Conservation (phyloP, 306 rosid genomes). For the cucumber (Cucumis sativus) region DNA sequence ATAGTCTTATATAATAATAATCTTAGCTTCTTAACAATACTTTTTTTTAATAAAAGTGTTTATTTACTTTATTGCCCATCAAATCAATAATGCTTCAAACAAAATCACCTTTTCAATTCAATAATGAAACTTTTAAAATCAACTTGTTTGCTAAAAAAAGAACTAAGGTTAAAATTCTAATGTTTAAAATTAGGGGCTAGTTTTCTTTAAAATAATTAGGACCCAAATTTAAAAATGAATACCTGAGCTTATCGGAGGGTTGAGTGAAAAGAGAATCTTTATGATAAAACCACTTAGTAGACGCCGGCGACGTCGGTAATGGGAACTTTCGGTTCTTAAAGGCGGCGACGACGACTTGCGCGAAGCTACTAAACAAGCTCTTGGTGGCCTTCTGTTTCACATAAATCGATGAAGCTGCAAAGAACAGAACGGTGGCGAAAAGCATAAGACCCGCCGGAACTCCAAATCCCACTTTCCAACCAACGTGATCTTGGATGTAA, state of each 20-base stretch:
- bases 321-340: conserved; percentile 31
- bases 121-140: too few species aligned
- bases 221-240: not conserved
- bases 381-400: conserved; percentile 33
- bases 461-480: conserved; percentile 67
- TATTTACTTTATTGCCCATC: not conserved
- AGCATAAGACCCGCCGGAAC: conserved; percentile 52
- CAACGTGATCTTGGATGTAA: conserved; percentile 39
- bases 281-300: conserved; percentile 19
- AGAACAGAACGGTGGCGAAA: conserved; percentile 26
- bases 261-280: conserved; percentile 29
- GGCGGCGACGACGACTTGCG: conserved; percentile 31
- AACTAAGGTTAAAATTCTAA: too few species aligned
- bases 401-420: conserved; percentile 35
- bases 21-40: too few species aligned
- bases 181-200: too few species aligned
- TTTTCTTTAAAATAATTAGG: too few species aligned
- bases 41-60: not conserved
- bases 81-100: not conserved
- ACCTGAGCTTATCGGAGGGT: conserved; percentile 60
- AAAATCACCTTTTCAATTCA: not conserved
- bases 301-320: conserved; percentile 17
- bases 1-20: not conserved
- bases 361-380: conserved; percentile 44
- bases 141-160: too few species aligned